phyloP scores from a whole-genome alignment of 768 basidiomycete genomes.

The Boletus barrowsii region DNA sequence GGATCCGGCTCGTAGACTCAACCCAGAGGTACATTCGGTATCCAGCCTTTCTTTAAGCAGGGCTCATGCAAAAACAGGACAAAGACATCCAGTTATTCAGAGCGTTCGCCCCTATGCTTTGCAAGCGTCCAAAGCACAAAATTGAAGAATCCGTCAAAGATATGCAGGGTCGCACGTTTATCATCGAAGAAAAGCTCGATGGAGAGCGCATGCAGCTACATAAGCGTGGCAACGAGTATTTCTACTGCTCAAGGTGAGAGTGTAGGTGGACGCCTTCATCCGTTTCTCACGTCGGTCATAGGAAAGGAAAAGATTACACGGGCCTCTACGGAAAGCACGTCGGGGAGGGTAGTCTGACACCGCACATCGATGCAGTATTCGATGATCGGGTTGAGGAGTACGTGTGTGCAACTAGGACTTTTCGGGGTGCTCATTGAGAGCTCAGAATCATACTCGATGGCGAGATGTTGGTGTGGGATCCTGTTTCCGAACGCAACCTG shows the following conservation, averaged over 20 bases:
- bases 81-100: constrained; percentile 80
- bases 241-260: constrained; percentile 83
- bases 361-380: constrained; percentile 76
- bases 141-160: constrained; percentile 82
- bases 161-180: constrained; percentile 76
- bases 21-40: constrained; percentile 44
- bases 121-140: constrained; percentile 79
- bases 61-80: constrained; percentile 49
- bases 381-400: constrained; percentile 78
- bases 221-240: constrained; percentile 86
- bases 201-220: constrained; percentile 97
- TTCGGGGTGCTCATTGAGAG: constrained; percentile 5
- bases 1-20: constrained; percentile 66
- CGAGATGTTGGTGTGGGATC: constrained; percentile 99
- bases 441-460: constrained; percentile 90
- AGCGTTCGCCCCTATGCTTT: constrained; percentile 93
- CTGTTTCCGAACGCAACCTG: constrained; percentile 78
- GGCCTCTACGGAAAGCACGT: constrained; percentile 87
- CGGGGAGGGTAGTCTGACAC: constrained; percentile 84
- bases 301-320: constrained; percentile 89
- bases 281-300: constrained; percentile 28
- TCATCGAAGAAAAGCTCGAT: constrained; percentile 97
- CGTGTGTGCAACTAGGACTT: constrained; percentile 24
- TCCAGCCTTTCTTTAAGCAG: no score
- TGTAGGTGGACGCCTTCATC: neutral